Evolutionary conservation across 2,329 filamentous ascomycete species (phyloP), one percentile per base, ranked within the genome.

Genomic region (Aspergillus jensenii): DNA sequence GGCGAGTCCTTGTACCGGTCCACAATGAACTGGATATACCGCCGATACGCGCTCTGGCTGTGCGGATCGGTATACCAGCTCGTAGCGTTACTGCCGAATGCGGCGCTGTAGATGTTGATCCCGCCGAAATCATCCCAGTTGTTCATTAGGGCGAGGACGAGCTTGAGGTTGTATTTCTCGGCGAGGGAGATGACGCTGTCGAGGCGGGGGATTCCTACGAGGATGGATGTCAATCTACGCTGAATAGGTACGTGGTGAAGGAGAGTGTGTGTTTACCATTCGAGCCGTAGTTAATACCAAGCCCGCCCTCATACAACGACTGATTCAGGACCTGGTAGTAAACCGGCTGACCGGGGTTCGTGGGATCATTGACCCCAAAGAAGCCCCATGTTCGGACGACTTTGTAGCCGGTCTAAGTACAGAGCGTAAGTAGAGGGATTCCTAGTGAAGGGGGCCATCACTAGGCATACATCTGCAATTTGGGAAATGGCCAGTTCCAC

Each of bases 111-210:
- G 3, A 82, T 81, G 17, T 78, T 76, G 73, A 87, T 87, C 49
- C 86, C 85, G 25, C 86, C 86, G 50, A 87, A 88, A 67, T 89
- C 87, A 44, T 76, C 78, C 86, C 86, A 90, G 73, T 89, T 84
- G 74, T 90, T 89, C 55, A 89, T 83, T 43, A 70, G 67, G 46
- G 65, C 63, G 35, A 69, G 84, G 60, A 89, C 85, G 6, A 88
- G 74, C 69, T 86, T 86, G 63, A 89, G 77, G 11, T 82, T 82
- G 55, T 83, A 77, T 55, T 78, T 77, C 69, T 87, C 84, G 3
- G 86, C 86, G 0, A 82, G 76, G 43, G 78, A 70, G 57, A 89
- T 84, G 2, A 88, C 84, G 54, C 83, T 83, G 67, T 89, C 87
- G 2, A 89, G 81, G 17, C 84, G 80, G 68, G 86, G 79, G 46